Percentiles rank a stretch among this genome's conserved stretches.
Evolutionary conservation across 1,284 basidiomycete genomes (phyloP).

Genomic region (Pyrrhoderma noxium): DNA sequence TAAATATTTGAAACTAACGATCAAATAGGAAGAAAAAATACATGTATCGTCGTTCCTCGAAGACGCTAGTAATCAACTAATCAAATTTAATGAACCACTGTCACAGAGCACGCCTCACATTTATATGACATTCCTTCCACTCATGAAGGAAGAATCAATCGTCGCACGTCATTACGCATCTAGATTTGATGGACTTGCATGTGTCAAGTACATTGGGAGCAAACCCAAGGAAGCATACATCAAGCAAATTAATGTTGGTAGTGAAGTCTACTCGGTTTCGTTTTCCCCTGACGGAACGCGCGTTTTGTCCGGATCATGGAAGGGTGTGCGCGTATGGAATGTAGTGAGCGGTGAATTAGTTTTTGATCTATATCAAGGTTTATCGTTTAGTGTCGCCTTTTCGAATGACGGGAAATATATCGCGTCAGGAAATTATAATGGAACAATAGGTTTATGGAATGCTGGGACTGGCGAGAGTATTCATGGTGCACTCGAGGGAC

Average conservation of each 20-base stretch:
- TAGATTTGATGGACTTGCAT: too few species aligned
- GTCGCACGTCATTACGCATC: background rate
- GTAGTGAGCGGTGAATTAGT: background rate
- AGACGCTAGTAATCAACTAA: background rate
- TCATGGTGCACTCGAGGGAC: conserved; percentile 13
- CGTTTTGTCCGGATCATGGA: background rate
- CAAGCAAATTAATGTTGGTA: background rate
- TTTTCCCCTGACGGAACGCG: background rate
- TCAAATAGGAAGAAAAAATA: too few species aligned
- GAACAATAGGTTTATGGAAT: conserved; percentile 20
- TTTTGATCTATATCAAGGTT: too few species aligned
- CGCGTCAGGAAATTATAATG: background rate
- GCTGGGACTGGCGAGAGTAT: conserved; percentile 5
- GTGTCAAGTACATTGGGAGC: too few species aligned
- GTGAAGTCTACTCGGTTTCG: background rate
- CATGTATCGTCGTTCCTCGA: too few species aligned
- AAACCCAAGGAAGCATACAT: too few species aligned
- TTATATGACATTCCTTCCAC: background rate
- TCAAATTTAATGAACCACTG: background rate
- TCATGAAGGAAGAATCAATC: conserved; percentile 17
- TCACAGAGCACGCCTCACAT: background rate
- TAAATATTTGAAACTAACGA: too few species aligned
- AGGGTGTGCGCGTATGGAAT: background rate
- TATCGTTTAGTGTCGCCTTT: background rate
- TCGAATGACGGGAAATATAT: background rate